Base-by-base conservation (phyloP, 768 basidiomycete genomes). In the Agrocybe pediades region DNA sequence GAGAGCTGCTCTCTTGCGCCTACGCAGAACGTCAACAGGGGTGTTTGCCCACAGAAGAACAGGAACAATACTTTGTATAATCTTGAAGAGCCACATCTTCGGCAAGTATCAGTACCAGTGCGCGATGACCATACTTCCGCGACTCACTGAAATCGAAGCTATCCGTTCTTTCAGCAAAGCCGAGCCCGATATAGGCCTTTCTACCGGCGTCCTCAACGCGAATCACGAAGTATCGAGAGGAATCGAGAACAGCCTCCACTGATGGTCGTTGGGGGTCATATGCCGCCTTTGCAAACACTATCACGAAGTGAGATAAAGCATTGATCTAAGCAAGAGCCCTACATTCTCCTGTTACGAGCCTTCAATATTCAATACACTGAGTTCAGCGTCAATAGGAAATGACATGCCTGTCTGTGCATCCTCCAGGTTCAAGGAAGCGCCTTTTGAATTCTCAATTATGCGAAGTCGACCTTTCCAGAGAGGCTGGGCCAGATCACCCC, bases 211-310 rank as follows among this genome's bases (percentile, higher is more conserved):
- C 94, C 68, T 97, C 95, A 2, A 97, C 89, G 49, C 92, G 81
- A 39, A 97, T 76, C 15, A 96, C 95, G 65, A 98, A 98, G 68
- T 98, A 98, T 44, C 95, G 85, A 9, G 94, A 95, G 1, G 93
- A 95, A 68, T 98, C 95, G 23, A 97, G 78, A 15, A 95, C 94
- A n/a, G 92, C 89, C 60, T 98, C 95, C n/a, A 98, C 91, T 24
- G 83, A 86, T 4, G 92, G 91, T 53, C 84, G 85, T 41, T 81
- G 72, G 15, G 86, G 78, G 63, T 91, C 87, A 65, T 97, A 98
- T 41, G 83, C 83, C 15, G 93, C 85, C 59, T 83, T 86, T 40
- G 95, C 95, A 74, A 98, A 98, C 51, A 91, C 92, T 90, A 69
- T 30, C 25, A 55, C 43, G 41, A 44, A 55, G 71, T 52, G 69